Evolutionary conservation across 768 basidiomycete genomes (phyloP), one percentile per base, ranked within the genome.

Genomic region (Tylopilus cervinicoccineus): DNA sequence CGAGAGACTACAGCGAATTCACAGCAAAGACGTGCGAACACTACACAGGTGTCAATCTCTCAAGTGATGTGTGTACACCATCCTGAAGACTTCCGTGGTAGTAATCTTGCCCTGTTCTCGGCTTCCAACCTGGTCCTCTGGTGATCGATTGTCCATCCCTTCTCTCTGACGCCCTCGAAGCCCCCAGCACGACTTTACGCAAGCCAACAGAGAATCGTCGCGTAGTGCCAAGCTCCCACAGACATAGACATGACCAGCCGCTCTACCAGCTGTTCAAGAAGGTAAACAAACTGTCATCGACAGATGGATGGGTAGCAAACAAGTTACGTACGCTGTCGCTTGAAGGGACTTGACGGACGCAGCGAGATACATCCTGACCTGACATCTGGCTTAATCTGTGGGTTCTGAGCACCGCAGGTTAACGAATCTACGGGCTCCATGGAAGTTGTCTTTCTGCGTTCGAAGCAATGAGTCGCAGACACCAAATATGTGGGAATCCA

Each of bases 201-300:
- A 3, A 54, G 45, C 11, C 53, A 37, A 36, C 51, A 43, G 14
- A 47, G 50, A 38, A 54, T 47, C 2, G 50, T 47, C 0, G 50
- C 45, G 7, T 52, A 47, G 37, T 52, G 45, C 50, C 50, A 52
- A 19, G 52, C 50, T 24, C 50, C 50, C 13, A 47, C 4, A 0
- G 45, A 44, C 22, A 45, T 52, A 6, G 50, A 53, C 1, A 53
- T 43, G 9, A 52, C 44, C n/a, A 47, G 2, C 22, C 9, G 34
- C 20, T 54, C 44, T 5, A 46, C 50, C 1, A 52, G 19, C 6
- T 45, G 40, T 8, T 53, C 50, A 9, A 46, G 52, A 6, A 47
- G 22, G 26, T 43, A 43, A 1, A 53, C 49, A 5, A 43, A 51
- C 48, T 51, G 9, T 17, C 24, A 0, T 27, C 26, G 26, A 27